Evolutionary conservation across 2,329 filamentous ascomycete species (phyloP).

Genomic region (Ophiostoma himal-ulmi): DNA sequence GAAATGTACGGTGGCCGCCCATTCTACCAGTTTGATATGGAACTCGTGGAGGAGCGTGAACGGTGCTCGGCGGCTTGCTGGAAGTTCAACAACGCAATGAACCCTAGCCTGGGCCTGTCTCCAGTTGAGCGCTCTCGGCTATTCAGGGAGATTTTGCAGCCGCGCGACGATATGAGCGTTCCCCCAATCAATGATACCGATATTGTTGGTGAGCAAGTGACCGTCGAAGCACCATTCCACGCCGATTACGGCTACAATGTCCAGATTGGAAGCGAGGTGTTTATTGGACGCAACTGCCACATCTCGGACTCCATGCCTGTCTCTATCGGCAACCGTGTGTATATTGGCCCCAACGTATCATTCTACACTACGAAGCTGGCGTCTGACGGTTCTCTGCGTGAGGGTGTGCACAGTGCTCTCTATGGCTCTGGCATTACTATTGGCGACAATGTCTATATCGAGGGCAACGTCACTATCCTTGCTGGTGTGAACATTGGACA

Average conservation of each 20-base stretch:
- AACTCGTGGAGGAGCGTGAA: constrained; percentile 77
- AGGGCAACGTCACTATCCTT: constrained; percentile 69
- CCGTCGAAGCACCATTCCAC: constrained; percentile 80
- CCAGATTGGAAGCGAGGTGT: constrained; percentile 74
- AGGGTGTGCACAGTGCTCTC: constrained; percentile 67
- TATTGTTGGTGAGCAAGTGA: constrained; percentile 65
- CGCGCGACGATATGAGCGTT: constrained; percentile 50
- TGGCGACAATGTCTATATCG: constrained; percentile 80
- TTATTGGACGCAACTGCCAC: constrained; percentile 75
- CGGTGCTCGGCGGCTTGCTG: constrained; percentile 75
- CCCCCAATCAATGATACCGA: constrained; percentile 53
- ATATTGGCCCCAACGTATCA: constrained; percentile 78
- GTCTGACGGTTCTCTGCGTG: constrained; percentile 65
- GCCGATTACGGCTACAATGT: constrained; percentile 98
- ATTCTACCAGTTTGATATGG: constrained; percentile 74
- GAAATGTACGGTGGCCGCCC: constrained; percentile 78
- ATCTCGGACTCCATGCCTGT: constrained; percentile 84
- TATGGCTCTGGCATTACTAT: constrained; percentile 68
- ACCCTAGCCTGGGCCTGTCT: constrained; percentile 66
- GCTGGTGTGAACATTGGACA: constrained; percentile 75
- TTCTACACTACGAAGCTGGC: constrained; percentile 72
- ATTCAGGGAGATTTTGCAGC: constrained; percentile 66
- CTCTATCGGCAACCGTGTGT: constrained; percentile 68
- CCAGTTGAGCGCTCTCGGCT: constrained; percentile 61
- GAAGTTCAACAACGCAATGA: constrained; percentile 79